A percentile compares a stretch with the other conserved stretches of the same genome.
Evolutionary conservation across 1,139 yeast species (phyloP).

Genomic region (Wickerhamiella pararugosa): DNA sequence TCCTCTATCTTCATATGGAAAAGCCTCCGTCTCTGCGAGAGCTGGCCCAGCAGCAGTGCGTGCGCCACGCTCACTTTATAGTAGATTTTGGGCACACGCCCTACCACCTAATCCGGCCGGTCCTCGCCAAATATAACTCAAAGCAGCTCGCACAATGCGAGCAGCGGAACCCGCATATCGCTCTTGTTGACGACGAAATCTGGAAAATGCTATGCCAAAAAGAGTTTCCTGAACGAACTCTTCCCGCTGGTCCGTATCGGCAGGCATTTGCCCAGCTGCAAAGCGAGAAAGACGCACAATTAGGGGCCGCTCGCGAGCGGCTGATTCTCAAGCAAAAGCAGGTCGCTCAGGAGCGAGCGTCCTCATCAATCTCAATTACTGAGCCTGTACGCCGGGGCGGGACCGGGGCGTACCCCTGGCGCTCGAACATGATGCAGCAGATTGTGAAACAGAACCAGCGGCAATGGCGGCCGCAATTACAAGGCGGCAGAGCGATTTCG

Average conservation of each 20-base stretch:
- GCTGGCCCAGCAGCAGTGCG: conserved; percentile 13
- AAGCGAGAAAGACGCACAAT: conserved; percentile 14
- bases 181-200: conserved; percentile 14
- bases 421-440: conserved; percentile 15
- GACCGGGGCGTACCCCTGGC: background rate
- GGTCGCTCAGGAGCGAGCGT: conserved; percentile 10
- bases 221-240: conserved; percentile 15
- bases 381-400: conserved; percentile 11
- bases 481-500: background rate
- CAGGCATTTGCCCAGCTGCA: conserved; percentile 8
- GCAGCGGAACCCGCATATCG: conserved; percentile 13
- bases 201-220: conserved; percentile 15
- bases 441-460: conserved; percentile 11
- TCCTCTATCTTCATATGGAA: background rate
- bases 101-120: conserved; percentile 16
- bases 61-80: conserved; percentile 10
- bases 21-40: conserved; percentile 11
- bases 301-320: conserved; percentile 17
- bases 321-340: conserved; percentile 14
- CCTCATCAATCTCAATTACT: conserved; percentile 12
- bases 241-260: conserved; percentile 11
- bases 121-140: conserved; percentile 13
- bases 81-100: conserved; percentile 17
- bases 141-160: conserved; percentile 17
- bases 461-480: background rate